Base-by-base conservation (phyloP, 805 yeast species). In the Schizosaccharomyces japonicus region DNA sequence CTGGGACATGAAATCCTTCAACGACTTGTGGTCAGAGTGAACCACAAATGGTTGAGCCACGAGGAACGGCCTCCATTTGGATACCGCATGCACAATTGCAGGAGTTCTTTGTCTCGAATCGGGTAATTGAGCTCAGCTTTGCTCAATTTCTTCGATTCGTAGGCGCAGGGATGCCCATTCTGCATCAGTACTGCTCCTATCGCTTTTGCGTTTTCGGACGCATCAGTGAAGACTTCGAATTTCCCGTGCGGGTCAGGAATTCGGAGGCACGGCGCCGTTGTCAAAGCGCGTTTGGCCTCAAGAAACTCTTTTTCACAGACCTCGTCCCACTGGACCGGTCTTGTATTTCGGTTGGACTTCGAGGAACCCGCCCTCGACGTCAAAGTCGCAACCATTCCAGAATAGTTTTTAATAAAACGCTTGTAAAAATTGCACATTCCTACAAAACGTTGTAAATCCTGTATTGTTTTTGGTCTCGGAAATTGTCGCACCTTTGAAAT, bases 201-300 rank as follows among this genome's bases (percentile, higher is more conserved):
- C 21, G n/a, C n/a, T n/a, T n/a, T n/a, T n/a, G 48, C 48, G 11
- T 13, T 8, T 8, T 46, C 48, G n/a, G 48, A 46, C 29, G 47
- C 47, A 23, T 46, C 47, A 13, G 23, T 60, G 59, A 23, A 10
- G 17, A 46, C 17, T 25, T n/a, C 13, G 19, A 36, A 44, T 10
- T 44, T n/a, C 34, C 23, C 39, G n/a, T 44, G 17, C 8, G 40
- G 40, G 40, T 34, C 40, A 7, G n/a, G 40, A 8, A 17, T 11
- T 34, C 17, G 8, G 7, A 34, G n/a, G 15, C 8, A 8, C 8
- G 19, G 40, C 15, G 10, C 17, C 8, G n/a, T 34, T 34, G n/a
- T n/a, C n/a, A n/a, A n/a, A n/a, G n/a, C n/a, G n/a, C n/a, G n/a
- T n/a, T n/a, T n/a, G n/a, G n/a, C 15, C 8, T 8, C 10, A 13